phyloP scores from a whole-genome alignment of 345 rosid genomes.

The Euphorbia tirucalli region DNA sequence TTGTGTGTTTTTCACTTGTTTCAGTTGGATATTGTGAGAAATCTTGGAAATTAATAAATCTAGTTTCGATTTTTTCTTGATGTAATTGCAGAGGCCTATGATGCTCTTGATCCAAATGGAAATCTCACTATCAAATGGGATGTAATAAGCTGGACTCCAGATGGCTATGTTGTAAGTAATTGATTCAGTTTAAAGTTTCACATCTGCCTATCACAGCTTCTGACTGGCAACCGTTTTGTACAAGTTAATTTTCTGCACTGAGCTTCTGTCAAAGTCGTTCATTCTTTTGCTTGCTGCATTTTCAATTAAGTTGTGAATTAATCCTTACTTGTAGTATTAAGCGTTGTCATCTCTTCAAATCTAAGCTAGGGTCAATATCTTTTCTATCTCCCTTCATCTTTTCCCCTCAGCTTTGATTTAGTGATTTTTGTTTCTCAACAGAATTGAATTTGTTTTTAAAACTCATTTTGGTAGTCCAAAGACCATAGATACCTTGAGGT shows the following conservation, averaged over 20 bases:
- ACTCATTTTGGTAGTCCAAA: neutral
- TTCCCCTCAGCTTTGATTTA: neutral
- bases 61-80: neutral
- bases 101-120: constrained; percentile 45
- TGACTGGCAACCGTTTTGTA: neutral
- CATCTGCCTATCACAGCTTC: neutral
- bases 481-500: neutral
- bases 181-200: neutral
- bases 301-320: neutral
- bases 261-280: neutral
- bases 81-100: constrained; percentile 40
- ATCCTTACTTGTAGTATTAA: neutral
- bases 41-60: neutral
- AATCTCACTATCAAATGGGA: constrained; percentile 52
- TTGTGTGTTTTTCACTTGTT: constrained; percentile 5
- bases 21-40: neutral
- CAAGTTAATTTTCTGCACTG: neutral
- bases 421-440: neutral
- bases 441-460: neutral
- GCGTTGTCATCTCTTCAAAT: neutral
- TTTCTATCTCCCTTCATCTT: neutral
- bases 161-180: constrained; percentile 34
- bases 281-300: neutral
- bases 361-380: neutral
- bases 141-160: constrained; percentile 44